Evolutionary conservation across 345 rosid species (phyloP), one percentile per base, ranked within the genome.

Genomic region (Euphorbia tirucalli): DNA sequence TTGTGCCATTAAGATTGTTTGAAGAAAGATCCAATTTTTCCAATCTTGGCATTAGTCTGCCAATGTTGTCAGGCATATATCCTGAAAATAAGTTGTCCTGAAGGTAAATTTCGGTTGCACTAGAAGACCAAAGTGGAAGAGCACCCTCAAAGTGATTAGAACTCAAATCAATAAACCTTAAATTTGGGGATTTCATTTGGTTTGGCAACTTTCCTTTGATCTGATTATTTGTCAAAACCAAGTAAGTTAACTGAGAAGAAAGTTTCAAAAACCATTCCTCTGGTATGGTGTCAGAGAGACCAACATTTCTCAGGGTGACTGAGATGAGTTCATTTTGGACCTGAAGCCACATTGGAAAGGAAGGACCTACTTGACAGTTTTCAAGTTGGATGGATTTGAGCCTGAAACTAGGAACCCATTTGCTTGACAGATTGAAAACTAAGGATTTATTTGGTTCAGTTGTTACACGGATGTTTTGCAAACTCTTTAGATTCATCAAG

Each of bases 1-100:
- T 61, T 41, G 35, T 60, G 3, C 85, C 76, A 21, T 11, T 39
- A 19, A 82, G 30, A 63, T 7, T 43, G 71, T 82, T 82, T 0
- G 19, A 55, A 15, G 80, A 85, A 21, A 69, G 24, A 68, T 70
- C 68, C 19, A 80, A 43, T 13, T 48, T 43, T 71, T 52, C 61
- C 52, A 9, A 48, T 0, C 50, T 8, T 67, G 54, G 63, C 72
- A 69, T 69, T 43, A 55, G 54, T 31, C 6, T n/a, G 28, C 37
- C 39, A 16, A 69, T 69, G 5, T 69, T 69, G 41, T 25, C 52
- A 58, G 72, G 72, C 19, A 69, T 8, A 7, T 22, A 27, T 30
- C 94, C 90, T 0, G 87, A 85, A 78, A 87, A 83, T 28, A 68
- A 75, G 77, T 89, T 89, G 59, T 69, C 76, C n/a, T 82, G 70